These are phyloP conservation scores for Apiotrichum sp. DNA, from an alignment of 1,284 basidiomycete genomes.

Conservation along the genomic window DNA sequence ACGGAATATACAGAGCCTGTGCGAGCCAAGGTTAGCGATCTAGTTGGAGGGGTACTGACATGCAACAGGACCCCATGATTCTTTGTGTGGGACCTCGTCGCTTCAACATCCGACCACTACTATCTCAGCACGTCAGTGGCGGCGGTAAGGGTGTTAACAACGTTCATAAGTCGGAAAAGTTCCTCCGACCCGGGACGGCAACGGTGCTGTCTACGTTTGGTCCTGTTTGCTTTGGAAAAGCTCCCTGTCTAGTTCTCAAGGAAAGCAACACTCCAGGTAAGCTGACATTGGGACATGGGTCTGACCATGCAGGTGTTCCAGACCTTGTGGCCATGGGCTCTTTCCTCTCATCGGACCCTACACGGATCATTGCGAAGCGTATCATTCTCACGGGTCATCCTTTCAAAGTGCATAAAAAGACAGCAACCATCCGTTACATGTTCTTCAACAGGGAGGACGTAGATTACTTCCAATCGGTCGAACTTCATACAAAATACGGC, in stretches of 20 bases:
- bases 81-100: constrained; percentile 85
- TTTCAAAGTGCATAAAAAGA: constrained; percentile 96
- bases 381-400: constrained; percentile 92
- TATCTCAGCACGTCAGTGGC: constrained; percentile 84
- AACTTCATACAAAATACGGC: constrained; percentile 88
- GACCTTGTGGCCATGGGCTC: constrained; percentile 85
- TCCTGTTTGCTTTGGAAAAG: constrained; percentile 82
- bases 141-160: constrained; percentile 89
- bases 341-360: constrained; percentile 83
- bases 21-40: constrained; percentile 68
- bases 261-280: not conserved
- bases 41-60: not conserved
- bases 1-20: constrained; percentile 88
- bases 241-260: constrained; percentile 56
- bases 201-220: constrained; percentile 81
- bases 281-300: not conserved
- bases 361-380: constrained; percentile 84
- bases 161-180: constrained; percentile 96
- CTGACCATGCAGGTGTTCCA: constrained; percentile 53
- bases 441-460: constrained; percentile 95
- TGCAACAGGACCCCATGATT: constrained; percentile 69
- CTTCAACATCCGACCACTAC: constrained; percentile 76
- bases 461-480: constrained; percentile 86
- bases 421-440: constrained; percentile 96
- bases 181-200: constrained; percentile 72